These are phyloP conservation scores for Hypoxylon sp. DNA, from an alignment of 2,329 filamentous ascomycete species.

Conservation along the genomic window DNA sequence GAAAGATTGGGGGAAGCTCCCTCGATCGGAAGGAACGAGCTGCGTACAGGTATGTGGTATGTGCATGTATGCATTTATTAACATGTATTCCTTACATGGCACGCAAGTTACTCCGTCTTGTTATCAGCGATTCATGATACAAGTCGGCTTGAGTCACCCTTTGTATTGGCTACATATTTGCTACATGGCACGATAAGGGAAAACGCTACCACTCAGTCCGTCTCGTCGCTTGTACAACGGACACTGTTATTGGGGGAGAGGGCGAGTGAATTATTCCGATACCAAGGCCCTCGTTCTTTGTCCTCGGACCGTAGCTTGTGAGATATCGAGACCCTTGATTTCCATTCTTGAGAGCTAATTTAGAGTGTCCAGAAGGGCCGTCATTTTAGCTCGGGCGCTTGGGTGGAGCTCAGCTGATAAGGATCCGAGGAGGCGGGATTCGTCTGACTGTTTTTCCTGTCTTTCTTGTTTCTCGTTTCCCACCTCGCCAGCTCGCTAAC, in stretches of 20 bases:
- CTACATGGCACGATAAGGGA: constrained; percentile 11
- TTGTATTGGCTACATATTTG: constrained; percentile 1
- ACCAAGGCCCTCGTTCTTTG: constrained; percentile 29
- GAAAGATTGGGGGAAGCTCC: neutral
- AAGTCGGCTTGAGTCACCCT: constrained; percentile 9
- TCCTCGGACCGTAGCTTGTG: neutral
- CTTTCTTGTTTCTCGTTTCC: too few relatives aligned
- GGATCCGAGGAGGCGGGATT: constrained; percentile 25
- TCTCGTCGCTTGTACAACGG: constrained; percentile 15
- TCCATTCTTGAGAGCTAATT: constrained; percentile 10
- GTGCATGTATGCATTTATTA: too few relatives aligned
- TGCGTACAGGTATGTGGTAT: neutral
- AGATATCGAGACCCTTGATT: constrained; percentile 9
- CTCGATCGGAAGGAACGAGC: constrained; percentile 23
- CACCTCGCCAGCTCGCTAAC: constrained; percentile 7
- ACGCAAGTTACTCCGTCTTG: too few relatives aligned
- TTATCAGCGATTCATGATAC: too few relatives aligned
- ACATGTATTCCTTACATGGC: too few relatives aligned
- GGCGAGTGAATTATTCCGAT: constrained; percentile 13
- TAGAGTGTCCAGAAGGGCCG: constrained; percentile 7
- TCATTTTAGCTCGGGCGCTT: constrained; percentile 13
- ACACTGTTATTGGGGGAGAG: neutral
- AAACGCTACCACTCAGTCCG: constrained; percentile 11
- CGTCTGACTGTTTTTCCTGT: constrained; percentile 13
- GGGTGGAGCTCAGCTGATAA: constrained; percentile 36